A percentile compares a stretch with the other conserved stretches of the same genome.
phyloP scores from a whole-genome alignment of 176 grass and related monocot species.

The Coix lacrymajobi region DNA sequence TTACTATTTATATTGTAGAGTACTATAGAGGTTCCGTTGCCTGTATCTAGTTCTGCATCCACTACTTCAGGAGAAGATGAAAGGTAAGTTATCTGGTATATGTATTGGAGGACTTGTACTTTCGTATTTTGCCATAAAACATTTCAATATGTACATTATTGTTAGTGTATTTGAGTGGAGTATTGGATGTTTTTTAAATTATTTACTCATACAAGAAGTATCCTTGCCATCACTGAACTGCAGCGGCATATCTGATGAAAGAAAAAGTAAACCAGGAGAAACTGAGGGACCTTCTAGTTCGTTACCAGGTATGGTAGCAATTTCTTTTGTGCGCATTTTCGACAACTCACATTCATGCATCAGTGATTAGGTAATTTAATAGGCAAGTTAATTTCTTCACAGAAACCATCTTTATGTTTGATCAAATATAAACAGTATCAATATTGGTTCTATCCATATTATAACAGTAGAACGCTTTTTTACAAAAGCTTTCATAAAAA shows the following conservation, averaged over 20 bases:
- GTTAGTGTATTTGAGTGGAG: not conserved
- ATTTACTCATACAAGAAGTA: not conserved
- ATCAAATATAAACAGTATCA: not conserved
- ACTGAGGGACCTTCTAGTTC: not conserved
- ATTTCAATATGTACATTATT: not conserved
- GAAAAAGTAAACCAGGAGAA: not conserved
- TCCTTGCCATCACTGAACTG: not conserved
- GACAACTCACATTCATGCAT: not conserved
- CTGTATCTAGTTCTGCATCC: not conserved
- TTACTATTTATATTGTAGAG: not conserved
- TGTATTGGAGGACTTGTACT: not conserved
- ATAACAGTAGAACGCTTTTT: not conserved
- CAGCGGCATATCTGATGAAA: not conserved
- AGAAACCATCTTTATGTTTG: not conserved
- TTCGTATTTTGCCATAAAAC: not conserved
- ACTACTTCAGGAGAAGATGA: not conserved
- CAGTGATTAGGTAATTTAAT: not conserved
- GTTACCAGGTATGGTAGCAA: not conserved
- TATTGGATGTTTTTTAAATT: not conserved
- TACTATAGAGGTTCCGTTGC: not conserved
- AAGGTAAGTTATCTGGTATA: not conserved
- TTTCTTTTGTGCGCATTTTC: not conserved
- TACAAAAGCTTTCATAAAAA: not conserved
- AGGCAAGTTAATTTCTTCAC: not conserved
- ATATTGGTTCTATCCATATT: not conserved